Conservation (phyloP, 148 eudicot species). For the Pharnaceum exiguum region DNA sequence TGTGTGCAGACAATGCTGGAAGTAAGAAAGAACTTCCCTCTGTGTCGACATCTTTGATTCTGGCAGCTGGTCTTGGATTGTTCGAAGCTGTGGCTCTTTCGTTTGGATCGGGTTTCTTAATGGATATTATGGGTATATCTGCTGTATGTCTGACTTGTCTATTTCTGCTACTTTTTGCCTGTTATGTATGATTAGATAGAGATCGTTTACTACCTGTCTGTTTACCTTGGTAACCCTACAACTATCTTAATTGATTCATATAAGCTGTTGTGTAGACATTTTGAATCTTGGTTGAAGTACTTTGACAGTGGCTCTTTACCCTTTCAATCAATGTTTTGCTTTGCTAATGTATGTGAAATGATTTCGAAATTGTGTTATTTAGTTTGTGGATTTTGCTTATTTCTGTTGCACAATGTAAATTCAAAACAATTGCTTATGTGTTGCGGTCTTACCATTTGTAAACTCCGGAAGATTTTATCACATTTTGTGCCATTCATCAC, state of each 20-base stretch:
- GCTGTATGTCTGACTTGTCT: slow-evolving; percentile 66
- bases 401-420: not conserved
- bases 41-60: slow-evolving; percentile 65
- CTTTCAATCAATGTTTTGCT: not conserved
- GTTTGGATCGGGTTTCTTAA: slow-evolving; percentile 64
- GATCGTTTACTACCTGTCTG: not conserved
- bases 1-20: slow-evolving; percentile 15
- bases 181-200: not conserved
- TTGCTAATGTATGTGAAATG: not conserved
- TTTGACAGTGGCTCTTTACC: not conserved
- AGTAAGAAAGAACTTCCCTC: slow-evolving; percentile 64
- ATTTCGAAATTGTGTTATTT: not conserved
- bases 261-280: not conserved
- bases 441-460: not conserved
- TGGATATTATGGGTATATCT: slow-evolving; percentile 89
- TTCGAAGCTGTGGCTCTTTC: slow-evolving; percentile 80
- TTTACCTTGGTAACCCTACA: not conserved
- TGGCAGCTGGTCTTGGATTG: slow-evolving; percentile 76
- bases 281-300: too few species aligned
- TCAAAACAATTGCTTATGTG: not conserved
- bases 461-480: too few species aligned
- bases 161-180: not conserved
- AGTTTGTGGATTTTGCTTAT: not conserved
- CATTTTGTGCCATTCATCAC: too few species aligned
- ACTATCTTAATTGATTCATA: not conserved